Evolutionary conservation across 2,329 filamentous ascomycete genomes (phyloP), one percentile per base, ranked within the genome.

Genomic region (Colletotrichum theobromicola): DNA sequence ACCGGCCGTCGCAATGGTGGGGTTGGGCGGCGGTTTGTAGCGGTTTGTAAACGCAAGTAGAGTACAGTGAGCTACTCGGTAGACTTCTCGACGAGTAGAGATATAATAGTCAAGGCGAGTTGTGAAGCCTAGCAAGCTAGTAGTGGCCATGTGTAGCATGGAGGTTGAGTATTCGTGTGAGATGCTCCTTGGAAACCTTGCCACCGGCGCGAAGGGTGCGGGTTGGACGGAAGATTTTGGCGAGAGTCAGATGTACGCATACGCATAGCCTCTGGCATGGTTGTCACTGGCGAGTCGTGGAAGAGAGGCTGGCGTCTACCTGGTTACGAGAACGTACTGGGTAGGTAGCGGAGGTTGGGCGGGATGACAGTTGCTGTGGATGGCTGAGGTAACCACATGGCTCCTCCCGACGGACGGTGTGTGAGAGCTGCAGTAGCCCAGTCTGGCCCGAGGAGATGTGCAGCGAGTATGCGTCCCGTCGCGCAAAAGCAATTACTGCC

Each of bases 381-480:
- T 61, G 66, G 72, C 68, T 70, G 72, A 72, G 70, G 71, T 35
- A 55, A 69, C 66, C 53, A 32, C 55, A 75, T 72, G 72, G 72
- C 72, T 75, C 68, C 68, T 75, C 72, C 72, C 72, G 72, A 67
- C 42, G 42, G 46, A 67, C 63, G 30, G 72, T 66, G 72, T 71
- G 57, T 62, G 62, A 32, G 62, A 67, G 62, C 13, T 74, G 72
- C 72, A 74, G 72, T 50, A 74, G 72, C 46, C 55, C 67, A 55
- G 67, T 55, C 72, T 73, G 60, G 50, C 35, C 58, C 67, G 34
- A 65, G 28, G 15, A 74, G 67, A n/a, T 70, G 34, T 26, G 60
- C 35, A 53, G 28, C 50, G 13, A 60, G 61, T 42, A 16, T 53
- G 37, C 57, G 28, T 60, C 57, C 18, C 57, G 26, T 32, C 18